phyloP scores from a whole-genome alignment of 768 basidiomycete genomes.

The Leccinellum rugosiceps region DNA sequence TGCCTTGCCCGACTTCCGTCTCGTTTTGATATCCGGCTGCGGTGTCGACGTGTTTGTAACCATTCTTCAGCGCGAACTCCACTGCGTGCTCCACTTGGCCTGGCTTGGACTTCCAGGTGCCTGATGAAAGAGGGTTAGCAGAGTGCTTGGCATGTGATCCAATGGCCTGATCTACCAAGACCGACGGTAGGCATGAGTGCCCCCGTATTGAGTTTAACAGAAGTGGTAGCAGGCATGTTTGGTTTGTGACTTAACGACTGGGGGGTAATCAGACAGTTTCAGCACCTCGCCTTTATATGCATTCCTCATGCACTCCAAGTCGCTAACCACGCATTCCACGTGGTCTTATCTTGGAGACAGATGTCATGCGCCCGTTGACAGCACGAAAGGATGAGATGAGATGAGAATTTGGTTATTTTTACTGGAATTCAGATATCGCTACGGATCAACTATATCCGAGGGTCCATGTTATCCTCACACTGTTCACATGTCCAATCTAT shows the following conservation, averaged over 20 bases:
- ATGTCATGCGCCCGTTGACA: too few species aligned
- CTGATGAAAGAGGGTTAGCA: slow-evolving; percentile 29
- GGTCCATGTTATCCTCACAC: background rate
- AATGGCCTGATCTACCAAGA: slow-evolving; percentile 42
- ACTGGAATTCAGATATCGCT: background rate
- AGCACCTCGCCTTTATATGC: slow-evolving; percentile 3
- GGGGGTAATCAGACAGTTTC: background rate
- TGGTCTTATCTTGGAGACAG: too few species aligned
- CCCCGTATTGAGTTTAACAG: slow-evolving; percentile 71
- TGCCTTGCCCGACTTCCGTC: slow-evolving; percentile 76
- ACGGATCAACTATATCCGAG: slow-evolving; percentile 2
- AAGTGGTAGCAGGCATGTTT: slow-evolving; percentile 47
- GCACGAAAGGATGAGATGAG: too few species aligned
- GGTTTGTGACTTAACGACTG: background rate
- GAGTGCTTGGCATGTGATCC: background rate
- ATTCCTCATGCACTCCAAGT: background rate
- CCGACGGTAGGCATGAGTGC: slow-evolving; percentile 73
- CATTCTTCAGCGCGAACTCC: slow-evolving; percentile 64
- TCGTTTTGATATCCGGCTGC: slow-evolving; percentile 73
- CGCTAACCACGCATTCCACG: too few species aligned
- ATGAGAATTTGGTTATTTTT: slow-evolving; percentile 7
- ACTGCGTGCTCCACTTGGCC: slow-evolving; percentile 75
- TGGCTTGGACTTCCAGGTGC: slow-evolving; percentile 77
- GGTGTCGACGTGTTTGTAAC: slow-evolving; percentile 74
- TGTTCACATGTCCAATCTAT: slow-evolving; percentile 3